Evolutionary conservation across 139 green algal species (phyloP).

Genomic region (Chlorella sp.): DNA sequence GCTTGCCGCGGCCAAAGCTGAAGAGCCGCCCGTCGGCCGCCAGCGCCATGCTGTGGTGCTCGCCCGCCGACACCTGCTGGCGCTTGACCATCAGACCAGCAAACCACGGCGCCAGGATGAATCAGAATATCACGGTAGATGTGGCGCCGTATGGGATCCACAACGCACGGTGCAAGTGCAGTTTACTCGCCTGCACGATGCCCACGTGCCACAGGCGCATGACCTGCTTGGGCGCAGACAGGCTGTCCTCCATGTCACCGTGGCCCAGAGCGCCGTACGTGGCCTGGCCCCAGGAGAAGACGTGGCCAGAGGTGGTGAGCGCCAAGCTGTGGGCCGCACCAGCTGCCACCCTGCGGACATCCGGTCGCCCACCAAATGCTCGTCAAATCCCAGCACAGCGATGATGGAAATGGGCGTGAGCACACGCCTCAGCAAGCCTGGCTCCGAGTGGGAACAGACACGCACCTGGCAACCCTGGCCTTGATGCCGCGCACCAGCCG

Average conservation of each 20-base stretch:
- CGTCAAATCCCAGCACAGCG: no score
- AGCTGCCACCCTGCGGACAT: conserved; percentile 46
- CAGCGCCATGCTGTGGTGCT: conserved; percentile 67
- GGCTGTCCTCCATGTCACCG: conserved; percentile 22
- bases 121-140: no score
- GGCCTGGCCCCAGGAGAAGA: conserved; percentile 55
- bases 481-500: conserved; percentile 5
- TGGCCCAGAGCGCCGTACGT: conserved; percentile 56
- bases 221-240: conserved; percentile 22
- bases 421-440: no score
- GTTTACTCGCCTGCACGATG: conserved; percentile 41
- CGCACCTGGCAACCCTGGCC: no score
- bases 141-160: no score
- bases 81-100: no score
- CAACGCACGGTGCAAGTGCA: no score
- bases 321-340: conserved; percentile 50
- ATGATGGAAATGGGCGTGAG: no score
- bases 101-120: no score
- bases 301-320: conserved; percentile 40
- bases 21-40: conserved; percentile 49
- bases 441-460: no score
- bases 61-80: conserved; percentile 58
- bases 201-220: conserved; percentile 46
- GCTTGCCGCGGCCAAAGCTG: conserved; percentile 69
- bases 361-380: no score